These are phyloP conservation scores for Polytrichum commune DNA, from an alignment of 225 moss, liverwort and hornwort species.

Conservation along the genomic window DNA sequence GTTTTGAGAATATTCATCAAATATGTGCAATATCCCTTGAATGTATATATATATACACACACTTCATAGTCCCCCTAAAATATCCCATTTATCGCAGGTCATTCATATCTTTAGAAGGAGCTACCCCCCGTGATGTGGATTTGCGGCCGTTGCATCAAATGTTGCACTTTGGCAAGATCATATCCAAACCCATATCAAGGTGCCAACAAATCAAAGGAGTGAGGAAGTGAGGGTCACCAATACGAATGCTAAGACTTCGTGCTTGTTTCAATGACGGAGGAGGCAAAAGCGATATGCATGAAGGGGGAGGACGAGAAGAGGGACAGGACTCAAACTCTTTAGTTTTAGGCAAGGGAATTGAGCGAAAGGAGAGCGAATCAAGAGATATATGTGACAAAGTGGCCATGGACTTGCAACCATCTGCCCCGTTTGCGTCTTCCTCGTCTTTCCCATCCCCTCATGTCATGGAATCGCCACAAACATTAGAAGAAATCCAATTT, in stretches of 20 bases:
- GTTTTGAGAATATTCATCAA: too few species aligned
- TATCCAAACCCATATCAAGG: too few species aligned
- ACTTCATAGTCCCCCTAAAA: too few species aligned
- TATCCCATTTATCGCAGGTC: too few species aligned
- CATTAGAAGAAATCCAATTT: conserved; percentile 26
- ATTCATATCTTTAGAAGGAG: too few species aligned
- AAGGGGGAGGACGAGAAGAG: conserved; percentile 1
- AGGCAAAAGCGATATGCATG: conserved; percentile 8
- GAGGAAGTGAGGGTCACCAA: not conserved
- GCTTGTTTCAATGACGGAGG: conserved; percentile 23
- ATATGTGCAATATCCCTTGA: too few species aligned
- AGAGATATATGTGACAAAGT: not conserved
- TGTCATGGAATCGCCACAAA: conserved; percentile 14
- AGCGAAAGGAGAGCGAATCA: not conserved
- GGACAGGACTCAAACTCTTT: not conserved
- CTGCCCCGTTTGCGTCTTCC: conserved; percentile 11
- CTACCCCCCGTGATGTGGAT: too few species aligned
- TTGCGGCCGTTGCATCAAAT: too few species aligned
- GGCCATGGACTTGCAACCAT: conserved; percentile 19
- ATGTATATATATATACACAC: too few species aligned
- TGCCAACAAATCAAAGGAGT: too few species aligned
- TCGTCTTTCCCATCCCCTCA: conserved; percentile 18
- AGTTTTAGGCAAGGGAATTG: too few species aligned
- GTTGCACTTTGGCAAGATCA: too few species aligned
- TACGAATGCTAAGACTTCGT: conserved; percentile 25